These are phyloP conservation scores for Ophiostoma sp. DNA, from an alignment of 2,329 filamentous ascomycete species.

Conservation along the genomic window DNA sequence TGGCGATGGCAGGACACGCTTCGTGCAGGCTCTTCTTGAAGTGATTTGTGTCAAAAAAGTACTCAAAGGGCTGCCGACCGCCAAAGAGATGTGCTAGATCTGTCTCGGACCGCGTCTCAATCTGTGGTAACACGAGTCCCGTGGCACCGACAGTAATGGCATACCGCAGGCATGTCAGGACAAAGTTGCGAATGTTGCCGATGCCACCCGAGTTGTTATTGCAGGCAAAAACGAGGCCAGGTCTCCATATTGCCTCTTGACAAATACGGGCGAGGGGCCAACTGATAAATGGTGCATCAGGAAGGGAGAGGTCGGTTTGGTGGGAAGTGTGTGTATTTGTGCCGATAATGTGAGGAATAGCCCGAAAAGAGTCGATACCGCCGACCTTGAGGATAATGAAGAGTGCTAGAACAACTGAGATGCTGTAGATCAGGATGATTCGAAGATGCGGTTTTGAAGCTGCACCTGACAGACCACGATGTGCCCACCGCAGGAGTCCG, in stretches of 20 bases:
- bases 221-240: constrained; percentile 49
- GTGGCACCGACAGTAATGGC: constrained; percentile 50
- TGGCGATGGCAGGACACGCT: constrained; percentile 46
- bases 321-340: neutral
- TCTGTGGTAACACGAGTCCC: constrained; percentile 47
- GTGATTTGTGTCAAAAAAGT: constrained; percentile 51
- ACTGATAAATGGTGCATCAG: constrained; percentile 46
- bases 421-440: neutral
- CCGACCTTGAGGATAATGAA: neutral
- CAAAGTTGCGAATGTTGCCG: constrained; percentile 53
- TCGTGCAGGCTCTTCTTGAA: constrained; percentile 42
- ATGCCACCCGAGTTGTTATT: constrained; percentile 54
- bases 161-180: constrained; percentile 52
- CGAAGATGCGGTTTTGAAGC: neutral
- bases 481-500: neutral
- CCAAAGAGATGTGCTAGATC: constrained; percentile 47
- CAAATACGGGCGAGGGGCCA: constrained; percentile 49
- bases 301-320: constrained; percentile 39
- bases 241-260: constrained; percentile 44
- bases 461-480: neutral
- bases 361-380: neutral
- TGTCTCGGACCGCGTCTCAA: constrained; percentile 45
- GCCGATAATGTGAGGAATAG: neutral
- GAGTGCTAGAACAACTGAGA: neutral
- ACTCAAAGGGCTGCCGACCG: constrained; percentile 43